Evolutionary conservation across 768 basidiomycete species (phyloP).

Genomic region (Neoboletus subvelutipes): DNA sequence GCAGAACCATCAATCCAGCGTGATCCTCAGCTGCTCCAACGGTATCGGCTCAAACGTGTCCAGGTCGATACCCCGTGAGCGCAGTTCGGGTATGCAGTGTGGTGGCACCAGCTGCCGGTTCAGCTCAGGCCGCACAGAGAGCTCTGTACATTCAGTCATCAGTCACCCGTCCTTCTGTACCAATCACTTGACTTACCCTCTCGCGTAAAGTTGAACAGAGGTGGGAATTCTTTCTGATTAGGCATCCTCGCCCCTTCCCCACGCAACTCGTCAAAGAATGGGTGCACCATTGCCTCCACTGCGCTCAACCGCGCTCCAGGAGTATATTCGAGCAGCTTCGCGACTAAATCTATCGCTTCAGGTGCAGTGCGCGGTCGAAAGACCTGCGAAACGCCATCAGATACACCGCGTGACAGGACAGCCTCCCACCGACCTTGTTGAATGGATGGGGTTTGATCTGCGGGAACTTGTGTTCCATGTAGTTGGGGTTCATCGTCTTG

Average conservation of each 20-base stretch:
- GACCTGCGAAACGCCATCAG: conserved; percentile 54
- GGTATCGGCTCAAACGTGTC: conserved; percentile 97
- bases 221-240: conserved; percentile 94
- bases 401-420: conserved; percentile 7
- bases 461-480: conserved; percentile 99
- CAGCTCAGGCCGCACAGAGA: conserved; percentile 94
- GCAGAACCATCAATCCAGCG: conserved; percentile 70
- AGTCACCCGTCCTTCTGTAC: not conserved
- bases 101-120: conserved; percentile 89
- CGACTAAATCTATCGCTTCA: conserved; percentile 95
- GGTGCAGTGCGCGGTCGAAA: conserved; percentile 96
- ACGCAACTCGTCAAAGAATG: conserved; percentile 96
- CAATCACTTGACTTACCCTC: conserved; percentile 65
- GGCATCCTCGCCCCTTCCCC: conserved; percentile 92
- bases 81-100: conserved; percentile 87
- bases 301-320: conserved; percentile 89
- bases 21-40: conserved; percentile 90
- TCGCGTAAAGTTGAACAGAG: conserved; percentile 91
- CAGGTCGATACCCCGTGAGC: conserved; percentile 80
- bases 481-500: conserved; percentile 99
- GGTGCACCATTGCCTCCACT: conserved; percentile 88
- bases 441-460: conserved; percentile 99
- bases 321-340: conserved; percentile 96
- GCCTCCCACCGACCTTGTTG: conserved; percentile 65
- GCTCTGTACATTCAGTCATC: conserved; percentile 52